Conservation (phyloP, 345 rosid species). For the Gossypium sturtianum region DNA sequence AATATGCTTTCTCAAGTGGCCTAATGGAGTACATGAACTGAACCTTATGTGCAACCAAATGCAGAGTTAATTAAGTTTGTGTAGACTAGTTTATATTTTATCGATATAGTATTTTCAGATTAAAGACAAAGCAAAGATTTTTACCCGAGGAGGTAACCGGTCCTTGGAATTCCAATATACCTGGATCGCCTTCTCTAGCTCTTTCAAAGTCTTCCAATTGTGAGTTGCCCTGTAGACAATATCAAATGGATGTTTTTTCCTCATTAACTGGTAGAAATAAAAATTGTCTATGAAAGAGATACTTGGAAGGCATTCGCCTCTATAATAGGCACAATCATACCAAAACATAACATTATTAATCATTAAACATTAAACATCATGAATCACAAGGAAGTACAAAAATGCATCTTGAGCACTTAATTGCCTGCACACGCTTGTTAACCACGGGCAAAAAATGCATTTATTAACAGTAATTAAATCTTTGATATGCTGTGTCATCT, state of each 20-base stretch:
- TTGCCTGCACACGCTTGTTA: not conserved
- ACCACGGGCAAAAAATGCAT: not conserved
- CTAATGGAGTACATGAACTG: not conserved
- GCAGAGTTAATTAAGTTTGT: not conserved
- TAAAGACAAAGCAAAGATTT: not conserved
- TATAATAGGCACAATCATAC: not conserved
- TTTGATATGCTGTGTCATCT: not conserved
- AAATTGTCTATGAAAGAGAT: not conserved
- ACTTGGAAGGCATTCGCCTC: too few species aligned
- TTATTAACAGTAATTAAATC: not conserved
- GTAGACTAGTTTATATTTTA: not conserved
- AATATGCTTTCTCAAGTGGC: not conserved
- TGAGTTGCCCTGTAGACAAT: slow-evolving; percentile 54
- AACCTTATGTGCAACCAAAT: not conserved
- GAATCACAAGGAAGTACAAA: not conserved
- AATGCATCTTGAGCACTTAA: not conserved
- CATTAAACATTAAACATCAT: not conserved
- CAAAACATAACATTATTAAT: not conserved
- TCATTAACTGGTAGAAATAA: not conserved
- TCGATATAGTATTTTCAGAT: not conserved
- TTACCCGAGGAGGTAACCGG: slow-evolving; percentile 87
- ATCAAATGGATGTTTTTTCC: not conserved
- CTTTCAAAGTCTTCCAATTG: slow-evolving; percentile 86
- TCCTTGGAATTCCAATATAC: slow-evolving; percentile 80
- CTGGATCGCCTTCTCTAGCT: slow-evolving; percentile 76